Evolutionary conservation across 176 grass and related monocot genomes (phyloP).

Genomic region (Dactylis glomerata): DNA sequence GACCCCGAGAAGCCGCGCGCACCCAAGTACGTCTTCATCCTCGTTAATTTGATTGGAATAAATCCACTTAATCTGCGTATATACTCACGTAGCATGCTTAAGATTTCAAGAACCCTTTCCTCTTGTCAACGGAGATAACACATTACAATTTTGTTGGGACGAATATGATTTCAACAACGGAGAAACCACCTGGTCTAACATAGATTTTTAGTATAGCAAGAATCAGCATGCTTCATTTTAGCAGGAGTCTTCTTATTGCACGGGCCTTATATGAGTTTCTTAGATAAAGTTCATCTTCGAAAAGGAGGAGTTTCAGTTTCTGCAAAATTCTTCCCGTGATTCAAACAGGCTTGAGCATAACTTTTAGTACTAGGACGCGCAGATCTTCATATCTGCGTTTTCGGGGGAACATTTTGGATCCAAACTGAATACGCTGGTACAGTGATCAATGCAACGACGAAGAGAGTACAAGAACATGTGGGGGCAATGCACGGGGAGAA

Average conservation of each 20-base stretch:
- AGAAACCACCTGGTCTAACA: neutral
- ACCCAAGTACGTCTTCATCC: slow-evolving; percentile 48
- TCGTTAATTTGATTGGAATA: neutral
- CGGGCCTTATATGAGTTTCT: too few relatives aligned
- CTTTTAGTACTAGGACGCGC: neutral
- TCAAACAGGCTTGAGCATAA: neutral
- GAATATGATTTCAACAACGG: neutral
- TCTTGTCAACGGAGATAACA: neutral
- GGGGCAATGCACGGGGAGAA: slow-evolving; percentile 4
- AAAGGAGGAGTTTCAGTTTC: neutral
- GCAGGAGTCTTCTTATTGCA: neutral
- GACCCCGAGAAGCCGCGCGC: slow-evolving; percentile 65
- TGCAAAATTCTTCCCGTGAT: neutral
- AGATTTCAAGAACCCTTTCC: neutral
- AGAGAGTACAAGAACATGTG: slow-evolving; percentile 24
- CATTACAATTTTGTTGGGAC: neutral
- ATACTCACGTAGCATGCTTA: neutral
- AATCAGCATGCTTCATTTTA: neutral
- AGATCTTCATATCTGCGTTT: neutral
- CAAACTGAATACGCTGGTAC: neutral
- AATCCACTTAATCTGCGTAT: neutral
- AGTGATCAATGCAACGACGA: neutral
- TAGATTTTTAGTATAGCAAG: neutral
- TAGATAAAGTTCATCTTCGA: neutral
- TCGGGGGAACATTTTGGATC: slow-evolving; percentile 10